Percentiles rank a stretch among this genome's conserved stretches.
These are phyloP conservation scores for Rutstroemia sp. DNA, from an alignment of 2,329 filamentous ascomycete species.

Conservation along the genomic window DNA sequence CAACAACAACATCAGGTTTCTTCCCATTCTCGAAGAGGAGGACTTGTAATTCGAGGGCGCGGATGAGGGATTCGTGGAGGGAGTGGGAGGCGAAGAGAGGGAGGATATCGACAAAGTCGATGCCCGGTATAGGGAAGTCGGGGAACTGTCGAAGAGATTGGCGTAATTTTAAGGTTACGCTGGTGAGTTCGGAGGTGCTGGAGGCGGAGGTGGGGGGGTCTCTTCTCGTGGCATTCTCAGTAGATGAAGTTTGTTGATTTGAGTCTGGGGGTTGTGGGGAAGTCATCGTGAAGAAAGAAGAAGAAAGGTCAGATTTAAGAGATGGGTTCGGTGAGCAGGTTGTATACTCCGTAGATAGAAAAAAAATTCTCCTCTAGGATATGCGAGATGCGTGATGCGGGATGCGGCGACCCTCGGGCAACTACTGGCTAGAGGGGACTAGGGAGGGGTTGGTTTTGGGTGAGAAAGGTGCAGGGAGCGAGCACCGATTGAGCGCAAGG, in stretches of 20 bases:
- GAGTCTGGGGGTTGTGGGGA: conserved; percentile 15
- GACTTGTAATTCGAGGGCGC: conserved; percentile 79
- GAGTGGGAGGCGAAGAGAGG: conserved; percentile 78
- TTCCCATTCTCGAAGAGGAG: conserved; percentile 50
- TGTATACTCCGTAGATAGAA: conserved; percentile 2
- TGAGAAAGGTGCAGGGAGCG: background rate
- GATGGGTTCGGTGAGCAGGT: background rate
- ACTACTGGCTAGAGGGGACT: conserved; percentile 2
- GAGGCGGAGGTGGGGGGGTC: conserved; percentile 27
- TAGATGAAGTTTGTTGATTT: conserved; percentile 10
- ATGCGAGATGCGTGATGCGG: background rate
- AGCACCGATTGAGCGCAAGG: background rate
- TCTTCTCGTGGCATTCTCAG: conserved; percentile 28
- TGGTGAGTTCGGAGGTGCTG: conserved; percentile 30
- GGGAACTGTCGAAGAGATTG: conserved; percentile 73
- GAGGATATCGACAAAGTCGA: conserved; percentile 97
- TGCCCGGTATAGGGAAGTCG: conserved; percentile 87
- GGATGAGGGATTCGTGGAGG: conserved; percentile 70
- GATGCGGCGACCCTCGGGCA: conserved; percentile 7
- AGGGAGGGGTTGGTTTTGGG: background rate
- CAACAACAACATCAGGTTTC: conserved; percentile 84
- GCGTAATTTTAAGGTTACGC: conserved; percentile 61
- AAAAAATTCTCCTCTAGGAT: conserved; percentile 1
- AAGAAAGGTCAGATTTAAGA: conserved; percentile 14
- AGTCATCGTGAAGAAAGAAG: conserved; percentile 28